Conservation (phyloP, 768 basidiomycete genomes). For the Hypholoma sublateritium region DNA sequence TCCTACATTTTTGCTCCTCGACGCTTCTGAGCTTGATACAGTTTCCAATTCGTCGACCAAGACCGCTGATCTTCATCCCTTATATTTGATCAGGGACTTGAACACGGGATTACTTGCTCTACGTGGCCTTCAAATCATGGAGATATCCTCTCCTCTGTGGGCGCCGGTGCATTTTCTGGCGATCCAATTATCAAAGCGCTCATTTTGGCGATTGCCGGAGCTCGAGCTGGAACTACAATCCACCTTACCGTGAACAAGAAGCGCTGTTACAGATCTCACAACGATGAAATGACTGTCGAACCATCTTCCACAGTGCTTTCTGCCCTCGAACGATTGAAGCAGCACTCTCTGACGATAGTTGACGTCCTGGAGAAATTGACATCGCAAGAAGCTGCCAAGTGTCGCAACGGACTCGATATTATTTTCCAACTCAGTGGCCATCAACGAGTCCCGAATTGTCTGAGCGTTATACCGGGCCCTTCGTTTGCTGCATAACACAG, state of each 20-base stretch:
- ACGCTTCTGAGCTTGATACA: slow-evolving; percentile 30
- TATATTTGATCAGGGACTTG: slow-evolving; percentile 27
- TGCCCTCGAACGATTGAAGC: background rate
- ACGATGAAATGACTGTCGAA: background rate
- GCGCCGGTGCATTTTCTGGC: slow-evolving; percentile 33
- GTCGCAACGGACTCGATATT: background rate
- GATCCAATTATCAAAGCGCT: slow-evolving; percentile 32
- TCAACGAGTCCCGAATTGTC: background rate
- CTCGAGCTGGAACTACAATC: slow-evolving; percentile 24
- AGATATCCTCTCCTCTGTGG: slow-evolving; percentile 29
- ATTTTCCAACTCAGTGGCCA: background rate
- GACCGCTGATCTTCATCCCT: slow-evolving; percentile 22
- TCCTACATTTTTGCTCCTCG: slow-evolving; percentile 28
- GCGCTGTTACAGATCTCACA: background rate
- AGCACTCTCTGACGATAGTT: background rate
- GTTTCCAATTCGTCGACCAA: background rate
- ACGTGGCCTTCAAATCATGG: slow-evolving; percentile 16
- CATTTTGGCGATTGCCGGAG: slow-evolving; percentile 26
- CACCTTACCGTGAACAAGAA: slow-evolving; percentile 24
- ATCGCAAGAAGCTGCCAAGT: background rate
- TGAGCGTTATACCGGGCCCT: background rate
- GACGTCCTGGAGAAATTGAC: background rate
- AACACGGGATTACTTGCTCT: slow-evolving; percentile 24
- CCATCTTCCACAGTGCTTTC: background rate
- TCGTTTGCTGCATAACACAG: no score